Base-by-base conservation (phyloP, 331 rosid genomes). In the Pyracantha coccinea region DNA sequence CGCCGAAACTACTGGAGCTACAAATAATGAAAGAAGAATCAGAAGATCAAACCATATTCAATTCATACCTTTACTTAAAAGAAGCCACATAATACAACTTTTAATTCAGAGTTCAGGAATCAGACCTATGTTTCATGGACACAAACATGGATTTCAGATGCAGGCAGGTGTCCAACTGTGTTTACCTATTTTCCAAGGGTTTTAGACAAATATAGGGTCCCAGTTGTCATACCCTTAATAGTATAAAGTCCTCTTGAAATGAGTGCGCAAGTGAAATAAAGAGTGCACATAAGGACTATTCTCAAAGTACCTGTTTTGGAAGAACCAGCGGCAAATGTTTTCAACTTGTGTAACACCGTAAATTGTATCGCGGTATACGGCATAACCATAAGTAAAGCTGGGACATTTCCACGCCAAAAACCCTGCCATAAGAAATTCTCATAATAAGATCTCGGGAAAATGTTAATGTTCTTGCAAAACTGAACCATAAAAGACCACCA, bases 351-450 rank as follows among this genome's bases (percentile, higher is more conserved):
- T 47, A 90, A 83, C 64, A 90, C 97, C 14, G 97, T 81, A 83
- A 94, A 94, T 44, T 92, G 97, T 66, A 94, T 94, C 17, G 99
- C 96, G 16, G 96, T 90, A 80, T 94, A 94, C 0, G 99, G 99
- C 99, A 94, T 94, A 81, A 90, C 96, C 99, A 92, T 94, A 65
- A 94, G 96, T 84, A 92, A 81, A 28, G 97, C 99, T 4, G 97
- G 99, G 44, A 92, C 99, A 80, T 94, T 94, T 3, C 99, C 99
- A 27, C 97, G 93, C 99, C 99, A 94, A 73, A 94, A 94, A 25
- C 99, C 99, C 97, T 94, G 83, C 16, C 79, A 75, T n/a, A 45
- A 52, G 28, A 12, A 79, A 67, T n/a, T 79, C 61, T 19, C 25
- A 52, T 1, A 21, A 52, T 70, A 35, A 71, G 25, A 69, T 65